phyloP scores from a whole-genome alignment of 2,329 filamentous ascomycete genomes.

The Curvularia spicifera region DNA sequence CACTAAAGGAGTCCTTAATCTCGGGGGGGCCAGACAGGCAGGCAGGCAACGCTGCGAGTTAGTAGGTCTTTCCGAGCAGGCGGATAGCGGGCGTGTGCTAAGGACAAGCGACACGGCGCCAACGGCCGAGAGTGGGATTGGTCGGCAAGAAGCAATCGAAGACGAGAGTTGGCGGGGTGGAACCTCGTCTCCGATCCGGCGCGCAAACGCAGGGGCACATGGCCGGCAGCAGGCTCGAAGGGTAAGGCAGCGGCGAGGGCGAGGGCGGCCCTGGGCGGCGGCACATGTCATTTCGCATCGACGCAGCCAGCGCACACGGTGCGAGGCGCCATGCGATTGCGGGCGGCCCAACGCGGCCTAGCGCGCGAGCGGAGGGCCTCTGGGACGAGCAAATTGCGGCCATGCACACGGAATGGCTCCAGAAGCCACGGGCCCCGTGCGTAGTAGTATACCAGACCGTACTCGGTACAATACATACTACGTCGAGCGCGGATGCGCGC shows the following conservation, averaged over 20 bases:
- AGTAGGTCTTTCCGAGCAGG: constrained; percentile 30
- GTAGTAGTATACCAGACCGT: background rate
- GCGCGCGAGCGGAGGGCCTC: constrained; percentile 19
- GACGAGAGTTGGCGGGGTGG: constrained; percentile 29
- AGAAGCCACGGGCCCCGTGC: constrained; percentile 34
- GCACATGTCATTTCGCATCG: constrained; percentile 42
- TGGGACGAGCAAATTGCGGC: constrained; percentile 36
- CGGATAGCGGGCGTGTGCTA: constrained; percentile 31
- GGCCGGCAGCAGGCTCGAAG: constrained; percentile 29
- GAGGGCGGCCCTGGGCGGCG: constrained; percentile 12
- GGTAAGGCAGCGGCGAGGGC: constrained; percentile 17
- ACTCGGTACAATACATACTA: too few species aligned
- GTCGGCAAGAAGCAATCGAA: constrained; percentile 21
- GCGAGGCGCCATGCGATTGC: constrained; percentile 32
- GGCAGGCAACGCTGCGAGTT: constrained; percentile 26
- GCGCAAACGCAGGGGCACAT: constrained; percentile 39
- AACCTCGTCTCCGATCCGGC: constrained; percentile 33
- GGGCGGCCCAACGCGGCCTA: constrained; percentile 25
- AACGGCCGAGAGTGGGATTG: constrained; percentile 46
- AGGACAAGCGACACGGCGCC: constrained; percentile 40
- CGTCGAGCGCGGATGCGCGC: background rate
- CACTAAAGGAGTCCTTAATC: constrained; percentile 48
- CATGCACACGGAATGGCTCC: constrained; percentile 19
- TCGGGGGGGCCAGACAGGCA: constrained; percentile 37
- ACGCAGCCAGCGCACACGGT: constrained; percentile 39